phyloP scores from a whole-genome alignment of 2,329 filamentous ascomycete species.

The Neurospora crassa region DNA sequence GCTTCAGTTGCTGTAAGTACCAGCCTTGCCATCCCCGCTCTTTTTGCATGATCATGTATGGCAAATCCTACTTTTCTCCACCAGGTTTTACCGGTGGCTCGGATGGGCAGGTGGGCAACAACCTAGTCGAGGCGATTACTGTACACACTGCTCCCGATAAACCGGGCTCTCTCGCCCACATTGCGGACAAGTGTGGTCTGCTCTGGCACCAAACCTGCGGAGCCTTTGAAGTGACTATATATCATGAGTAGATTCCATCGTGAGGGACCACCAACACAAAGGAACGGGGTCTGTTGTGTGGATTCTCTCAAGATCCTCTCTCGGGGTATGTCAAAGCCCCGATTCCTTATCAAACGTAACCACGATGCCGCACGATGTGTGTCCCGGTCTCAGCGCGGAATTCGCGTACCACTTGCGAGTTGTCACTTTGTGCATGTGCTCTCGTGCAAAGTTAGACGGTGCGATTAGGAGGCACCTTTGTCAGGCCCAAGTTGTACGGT shows the following conservation, averaged over 20 bases:
- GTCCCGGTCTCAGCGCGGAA: neutral
- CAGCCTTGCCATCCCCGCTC: neutral
- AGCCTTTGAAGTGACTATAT: neutral
- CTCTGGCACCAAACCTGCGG: neutral
- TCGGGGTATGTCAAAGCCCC: neutral
- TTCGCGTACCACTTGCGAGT: neutral
- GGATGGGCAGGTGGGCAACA: neutral
- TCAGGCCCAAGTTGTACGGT: neutral
- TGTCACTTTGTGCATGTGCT: neutral
- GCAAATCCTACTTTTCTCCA: neutral
- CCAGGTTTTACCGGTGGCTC: neutral
- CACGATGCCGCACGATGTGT: neutral
- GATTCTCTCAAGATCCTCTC: neutral
- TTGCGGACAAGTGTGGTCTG: neutral
- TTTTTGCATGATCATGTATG: neutral
- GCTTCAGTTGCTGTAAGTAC: neutral
- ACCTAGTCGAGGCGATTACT: neutral
- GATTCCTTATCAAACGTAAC: neutral
- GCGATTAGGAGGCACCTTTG: neutral
- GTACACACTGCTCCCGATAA: neutral
- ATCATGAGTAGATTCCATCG: neutral
- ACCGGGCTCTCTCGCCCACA: neutral
- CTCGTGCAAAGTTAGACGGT: neutral
- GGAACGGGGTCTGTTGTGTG: neutral
- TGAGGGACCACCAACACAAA: neutral